Evolutionary conservation across 2,329 filamentous ascomycete genomes (phyloP), one percentile per base, ranked within the genome.

Genomic region (Aspergillus sp.): DNA sequence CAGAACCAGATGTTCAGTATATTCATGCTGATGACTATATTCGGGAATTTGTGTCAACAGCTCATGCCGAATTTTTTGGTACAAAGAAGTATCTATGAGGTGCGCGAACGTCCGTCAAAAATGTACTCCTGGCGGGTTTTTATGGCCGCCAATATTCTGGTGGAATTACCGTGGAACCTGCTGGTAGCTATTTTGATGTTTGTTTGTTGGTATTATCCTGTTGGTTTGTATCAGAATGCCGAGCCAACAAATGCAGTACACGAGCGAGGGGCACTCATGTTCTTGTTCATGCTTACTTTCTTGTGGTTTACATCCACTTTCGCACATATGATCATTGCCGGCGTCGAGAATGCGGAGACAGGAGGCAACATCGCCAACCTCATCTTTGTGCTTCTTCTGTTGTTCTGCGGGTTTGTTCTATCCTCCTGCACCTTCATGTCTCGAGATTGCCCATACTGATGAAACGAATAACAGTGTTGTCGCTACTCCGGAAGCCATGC

Each of bases 91-190:
- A 80, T 96, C 0, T 96, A 94, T 74, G 91, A 95, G 75, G 90
- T 89, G 36, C 90, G 90, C 52, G 91, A 95, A 76, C 87, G 91
- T 1, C 91, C 90, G 0, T 90, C 88, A 52, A 92, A 92, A 77
- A 86, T 90, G 0, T 96, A 95, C 75, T 87, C 85, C 51, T 96
- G 91, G 91, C 87, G 90, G 72, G 86, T 90, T 6, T 95, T 95
- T 71, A 91, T 95, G 84, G 77, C 92, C n/a, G 87, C 88, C 53
- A 89, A 92, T 72, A 90, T 96, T 65, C 77, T 92, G 29, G 90
- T 92, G 58, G 92, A 96, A 73, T 77, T 96, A 1, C 90, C 91
- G 0, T 96, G 90, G 52, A 46, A 54, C 45, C 11, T 47, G 45
- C 20, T 47, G 1, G 45, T 47, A 6, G 45, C 45, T 6, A 47